Evolutionary conservation across 768 basidiomycete species (phyloP).

Genomic region (Auriculariales sp.): DNA sequence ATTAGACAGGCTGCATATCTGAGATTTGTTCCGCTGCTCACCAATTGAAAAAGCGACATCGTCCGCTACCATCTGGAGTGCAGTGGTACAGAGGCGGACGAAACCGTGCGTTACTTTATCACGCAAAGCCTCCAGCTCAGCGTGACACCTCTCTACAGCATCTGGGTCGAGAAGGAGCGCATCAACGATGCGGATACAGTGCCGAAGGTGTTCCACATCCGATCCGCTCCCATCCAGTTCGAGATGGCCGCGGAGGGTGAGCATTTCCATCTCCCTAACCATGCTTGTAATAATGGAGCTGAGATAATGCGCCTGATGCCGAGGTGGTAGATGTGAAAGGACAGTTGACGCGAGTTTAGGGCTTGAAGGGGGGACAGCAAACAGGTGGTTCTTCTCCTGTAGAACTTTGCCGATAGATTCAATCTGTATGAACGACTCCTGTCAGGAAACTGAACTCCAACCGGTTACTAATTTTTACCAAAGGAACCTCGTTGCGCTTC

Average conservation of each 20-base stretch:
- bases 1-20: not conserved
- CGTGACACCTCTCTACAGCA: constrained; percentile 16
- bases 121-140: constrained; percentile 9
- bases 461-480: too few relatives aligned
- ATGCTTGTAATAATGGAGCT: too few relatives aligned
- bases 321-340: too few relatives aligned
- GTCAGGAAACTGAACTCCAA: too few relatives aligned
- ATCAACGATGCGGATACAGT: constrained; percentile 47
- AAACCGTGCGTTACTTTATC: too few relatives aligned
- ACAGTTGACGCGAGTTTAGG: not conserved
- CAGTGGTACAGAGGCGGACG: constrained; percentile 34
- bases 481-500: constrained; percentile 1
- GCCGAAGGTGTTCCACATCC: constrained; percentile 5
- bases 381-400: not conserved
- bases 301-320: too few relatives aligned
- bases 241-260: too few relatives aligned
- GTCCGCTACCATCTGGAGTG: constrained; percentile 24
- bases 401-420: not conserved
- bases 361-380: not conserved
- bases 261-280: too few relatives aligned
- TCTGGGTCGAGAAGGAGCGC: constrained; percentile 47
- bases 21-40: constrained; percentile 5
- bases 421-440: not conserved
- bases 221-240: too few relatives aligned
- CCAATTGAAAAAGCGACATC: constrained; percentile 10